phyloP scores from a whole-genome alignment of 164 flowering plant genomes.

The Warburgia ugandensis region DNA sequence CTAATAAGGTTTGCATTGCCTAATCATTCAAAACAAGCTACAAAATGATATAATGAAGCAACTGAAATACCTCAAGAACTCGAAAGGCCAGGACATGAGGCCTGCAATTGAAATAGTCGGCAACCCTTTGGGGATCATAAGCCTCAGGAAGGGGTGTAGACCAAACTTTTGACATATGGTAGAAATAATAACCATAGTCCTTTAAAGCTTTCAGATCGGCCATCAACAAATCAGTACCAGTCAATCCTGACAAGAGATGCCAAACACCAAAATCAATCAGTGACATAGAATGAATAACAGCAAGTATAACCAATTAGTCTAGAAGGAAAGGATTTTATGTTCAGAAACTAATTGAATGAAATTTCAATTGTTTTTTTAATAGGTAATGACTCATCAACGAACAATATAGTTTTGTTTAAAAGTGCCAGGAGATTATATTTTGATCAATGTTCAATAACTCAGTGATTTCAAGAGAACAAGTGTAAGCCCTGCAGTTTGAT shows the following conservation, averaged over 20 bases:
- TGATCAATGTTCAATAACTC: too few relatives aligned
- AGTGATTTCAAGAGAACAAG: too few relatives aligned
- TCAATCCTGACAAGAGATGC: conserved; percentile 39
- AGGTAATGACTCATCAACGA: too few relatives aligned
- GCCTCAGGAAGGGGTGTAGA: conserved; percentile 90
- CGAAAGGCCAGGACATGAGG: conserved; percentile 85
- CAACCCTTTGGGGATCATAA: conserved; percentile 66
- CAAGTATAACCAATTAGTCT: background rate
- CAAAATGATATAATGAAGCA: background rate
- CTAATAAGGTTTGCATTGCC: background rate
- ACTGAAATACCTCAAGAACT: conserved; percentile 67
- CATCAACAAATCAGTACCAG: conserved; percentile 73
- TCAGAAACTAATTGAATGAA: background rate
- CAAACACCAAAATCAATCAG: conserved; percentile 3
- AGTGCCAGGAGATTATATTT: too few relatives aligned
- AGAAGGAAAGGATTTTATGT: background rate
- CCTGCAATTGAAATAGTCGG: conserved; percentile 69
- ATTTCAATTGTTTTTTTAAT: too few relatives aligned
- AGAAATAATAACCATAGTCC: conserved; percentile 54
- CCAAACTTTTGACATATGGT: conserved; percentile 51
- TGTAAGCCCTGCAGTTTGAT: too few relatives aligned
- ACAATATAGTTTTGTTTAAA: too few relatives aligned
- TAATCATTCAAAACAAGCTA: background rate
- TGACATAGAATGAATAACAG: background rate
- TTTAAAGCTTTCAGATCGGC: conserved; percentile 88